Evolutionary conservation across 495 filamentous ascomycete species (phyloP).

Genomic region (Annulohypoxylon moriforme): DNA sequence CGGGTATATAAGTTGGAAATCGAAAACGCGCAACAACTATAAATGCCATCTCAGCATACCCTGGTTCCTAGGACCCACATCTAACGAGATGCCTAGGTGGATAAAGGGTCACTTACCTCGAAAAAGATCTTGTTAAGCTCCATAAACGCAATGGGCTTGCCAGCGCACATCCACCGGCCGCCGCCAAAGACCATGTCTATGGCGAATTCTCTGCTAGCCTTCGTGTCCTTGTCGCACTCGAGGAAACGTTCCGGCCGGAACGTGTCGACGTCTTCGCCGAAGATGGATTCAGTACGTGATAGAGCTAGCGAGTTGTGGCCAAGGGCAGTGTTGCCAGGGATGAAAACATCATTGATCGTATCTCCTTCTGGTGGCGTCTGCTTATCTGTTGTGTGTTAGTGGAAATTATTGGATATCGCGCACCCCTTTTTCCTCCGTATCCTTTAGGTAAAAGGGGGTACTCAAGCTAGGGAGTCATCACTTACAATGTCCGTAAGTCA

Average conservation of each 20-base stretch:
- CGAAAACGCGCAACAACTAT: constrained; percentile 37
- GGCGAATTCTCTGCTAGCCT: constrained; percentile 54
- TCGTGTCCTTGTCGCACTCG: constrained; percentile 38
- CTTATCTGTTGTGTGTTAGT: constrained; percentile 35
- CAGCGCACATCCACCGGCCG: constrained; percentile 52
- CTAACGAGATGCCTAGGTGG: background rate
- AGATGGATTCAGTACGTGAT: constrained; percentile 42
- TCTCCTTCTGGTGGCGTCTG: constrained; percentile 61
- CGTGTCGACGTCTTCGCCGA: constrained; percentile 6
- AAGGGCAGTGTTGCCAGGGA: constrained; percentile 62
- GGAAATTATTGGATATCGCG: background rate
- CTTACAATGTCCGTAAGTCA: constrained; percentile 37
- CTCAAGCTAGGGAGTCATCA: background rate
- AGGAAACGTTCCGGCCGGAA: constrained; percentile 9
- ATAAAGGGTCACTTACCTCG: constrained; percentile 26
- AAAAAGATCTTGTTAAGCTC: constrained; percentile 46
- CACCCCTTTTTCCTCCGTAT: background rate
- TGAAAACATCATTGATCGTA: constrained; percentile 54
- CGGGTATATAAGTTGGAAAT: constrained; percentile 39
- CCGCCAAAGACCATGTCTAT: constrained; percentile 54
- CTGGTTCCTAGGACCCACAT: too few relatives aligned
- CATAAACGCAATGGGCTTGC: constrained; percentile 37
- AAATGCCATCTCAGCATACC: background rate
- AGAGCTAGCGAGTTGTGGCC: constrained; percentile 55
- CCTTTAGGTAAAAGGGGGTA: too few relatives aligned